Base-by-base conservation (phyloP, 73 alveolate genomes). In the Paramecium biaurelia region DNA sequence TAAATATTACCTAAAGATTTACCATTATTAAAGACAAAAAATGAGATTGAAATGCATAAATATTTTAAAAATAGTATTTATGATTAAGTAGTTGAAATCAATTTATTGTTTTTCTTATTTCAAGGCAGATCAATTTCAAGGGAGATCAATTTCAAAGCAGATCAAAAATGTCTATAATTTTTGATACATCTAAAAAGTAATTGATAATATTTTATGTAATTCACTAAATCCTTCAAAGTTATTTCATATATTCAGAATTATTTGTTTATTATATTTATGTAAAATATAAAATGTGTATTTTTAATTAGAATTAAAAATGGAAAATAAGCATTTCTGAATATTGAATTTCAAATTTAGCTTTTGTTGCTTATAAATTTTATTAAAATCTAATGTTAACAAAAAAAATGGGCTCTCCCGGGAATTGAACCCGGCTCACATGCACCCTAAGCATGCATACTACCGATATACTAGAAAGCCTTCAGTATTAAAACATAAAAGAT, bases 361-460 rank as follows among this genome's bases (percentile, higher is more conserved):
- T 47, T 2, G 10, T 14, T 47, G 23, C 21, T 4, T 41, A 41
- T 41, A 41, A 1, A 41, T 41, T 41, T 41, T 8, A 41, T 41
- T 41, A 41, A 41, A 41, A 41, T 14, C 7, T 8, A 41, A 41
- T 41, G 49, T 1, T 41, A 41, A 41, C 37, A 32, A 47, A 72
- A 72, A 72, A 72, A 72, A 35, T 12, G 86, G 86, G 86, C 86
- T 72, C 86, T 72, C 86, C 86, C 86, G 86, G 86, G 86, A 35
- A 72, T 72, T 38, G 86, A 72, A 35, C 86, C 86, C 86, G 86
- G 86, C 86, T 72, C 86, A 32, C 86, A 72, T 72, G 86, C 86
- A 72, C 86, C 86, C 86, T 35, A 72, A 72, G 86, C 86, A 72
- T 72, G 86, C 56, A 72, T 72, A 72, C 86, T 72, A 72, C 86